These are phyloP conservation scores for Austroboletus olivaceoglutinosus DNA, from an alignment of 1,284 basidiomycete species.

Conservation along the genomic window DNA sequence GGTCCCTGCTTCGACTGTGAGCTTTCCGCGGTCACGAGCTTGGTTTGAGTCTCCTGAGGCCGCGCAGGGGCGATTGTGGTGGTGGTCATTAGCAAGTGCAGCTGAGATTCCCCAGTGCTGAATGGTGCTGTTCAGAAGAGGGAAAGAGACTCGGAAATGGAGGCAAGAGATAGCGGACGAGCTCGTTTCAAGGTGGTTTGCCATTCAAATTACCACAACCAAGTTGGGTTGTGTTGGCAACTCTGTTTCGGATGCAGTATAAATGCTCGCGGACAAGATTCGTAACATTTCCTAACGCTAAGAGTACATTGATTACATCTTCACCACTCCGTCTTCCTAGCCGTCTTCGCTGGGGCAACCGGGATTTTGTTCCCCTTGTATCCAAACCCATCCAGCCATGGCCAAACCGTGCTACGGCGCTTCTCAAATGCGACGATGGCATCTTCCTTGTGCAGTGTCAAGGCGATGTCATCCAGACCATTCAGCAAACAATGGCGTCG, in stretches of 20 bases:
- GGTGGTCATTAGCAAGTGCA: slow-evolving; percentile 17
- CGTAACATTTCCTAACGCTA: slow-evolving; percentile 3
- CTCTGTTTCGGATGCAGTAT: slow-evolving; percentile 16
- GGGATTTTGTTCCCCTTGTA: slow-evolving; percentile 78
- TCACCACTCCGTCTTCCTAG: slow-evolving; percentile 78
- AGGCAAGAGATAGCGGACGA: not conserved
- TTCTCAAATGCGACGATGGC: slow-evolving; percentile 77
- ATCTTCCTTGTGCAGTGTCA: slow-evolving; percentile 79
- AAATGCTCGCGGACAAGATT: not conserved
- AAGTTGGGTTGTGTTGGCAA: slow-evolving; percentile 7
- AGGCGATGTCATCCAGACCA: slow-evolving; percentile 90
- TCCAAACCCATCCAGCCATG: slow-evolving; percentile 93
- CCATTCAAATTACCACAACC: slow-evolving; percentile 8
- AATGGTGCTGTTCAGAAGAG: slow-evolving; percentile 2
- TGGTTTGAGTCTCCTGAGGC: slow-evolving; percentile 18
- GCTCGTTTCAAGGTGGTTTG: slow-evolving; percentile 3
- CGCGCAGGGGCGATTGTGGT: slow-evolving; percentile 11
- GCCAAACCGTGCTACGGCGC: slow-evolving; percentile 74
- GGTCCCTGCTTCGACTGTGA: slow-evolving; percentile 18
- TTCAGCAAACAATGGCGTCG: slow-evolving; percentile 89
- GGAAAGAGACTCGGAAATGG: not conserved
- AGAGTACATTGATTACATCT: slow-evolving; percentile 2
- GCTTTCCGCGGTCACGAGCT: slow-evolving; percentile 6
- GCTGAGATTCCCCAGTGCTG: slow-evolving; percentile 1
- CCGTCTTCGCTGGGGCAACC: slow-evolving; percentile 44